These are phyloP conservation scores for Cladosporium sphaerospermum DNA, from an alignment of 2,329 filamentous ascomycete genomes.

Conservation along the genomic window DNA sequence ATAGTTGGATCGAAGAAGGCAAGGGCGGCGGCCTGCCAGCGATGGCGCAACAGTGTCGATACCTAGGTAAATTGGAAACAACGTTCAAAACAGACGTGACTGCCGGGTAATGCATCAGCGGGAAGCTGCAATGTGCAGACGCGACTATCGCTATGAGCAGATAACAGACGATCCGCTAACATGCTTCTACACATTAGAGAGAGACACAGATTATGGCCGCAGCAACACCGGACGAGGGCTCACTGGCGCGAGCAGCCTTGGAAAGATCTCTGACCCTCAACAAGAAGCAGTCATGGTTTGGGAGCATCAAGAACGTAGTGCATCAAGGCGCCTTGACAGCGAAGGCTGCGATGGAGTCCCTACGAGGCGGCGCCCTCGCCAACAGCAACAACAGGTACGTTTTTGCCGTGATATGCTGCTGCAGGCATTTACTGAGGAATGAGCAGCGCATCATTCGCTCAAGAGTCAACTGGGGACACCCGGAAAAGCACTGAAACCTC, in stretches of 20 bases:
- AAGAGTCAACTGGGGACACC: background rate
- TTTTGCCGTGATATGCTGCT: background rate
- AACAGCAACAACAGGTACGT: slow-evolving; percentile 1
- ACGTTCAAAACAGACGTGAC: no score
- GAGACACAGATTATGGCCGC: slow-evolving; percentile 4
- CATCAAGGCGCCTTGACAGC: slow-evolving; percentile 12
- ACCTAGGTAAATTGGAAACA: no score
- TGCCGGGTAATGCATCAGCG: no score
- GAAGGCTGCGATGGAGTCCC: slow-evolving; percentile 12
- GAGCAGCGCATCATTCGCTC: background rate
- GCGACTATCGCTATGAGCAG: no score
- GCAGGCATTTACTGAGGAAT: background rate
- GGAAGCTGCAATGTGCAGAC: no score
- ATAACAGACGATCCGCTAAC: background rate
- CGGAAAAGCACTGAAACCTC: background rate
- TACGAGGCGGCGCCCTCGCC: background rate
- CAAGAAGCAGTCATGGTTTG: slow-evolving; percentile 15
- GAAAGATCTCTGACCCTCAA: slow-evolving; percentile 10
- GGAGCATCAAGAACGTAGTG: slow-evolving; percentile 9
- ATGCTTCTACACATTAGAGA: background rate
- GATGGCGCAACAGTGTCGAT: no score
- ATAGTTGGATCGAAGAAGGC: no score
- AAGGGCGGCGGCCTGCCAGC: no score
- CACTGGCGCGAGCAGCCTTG: background rate
- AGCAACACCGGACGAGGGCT: background rate